phyloP scores from a whole-genome alignment of 129 eudicot genomes.

The Lonicera japonica region DNA sequence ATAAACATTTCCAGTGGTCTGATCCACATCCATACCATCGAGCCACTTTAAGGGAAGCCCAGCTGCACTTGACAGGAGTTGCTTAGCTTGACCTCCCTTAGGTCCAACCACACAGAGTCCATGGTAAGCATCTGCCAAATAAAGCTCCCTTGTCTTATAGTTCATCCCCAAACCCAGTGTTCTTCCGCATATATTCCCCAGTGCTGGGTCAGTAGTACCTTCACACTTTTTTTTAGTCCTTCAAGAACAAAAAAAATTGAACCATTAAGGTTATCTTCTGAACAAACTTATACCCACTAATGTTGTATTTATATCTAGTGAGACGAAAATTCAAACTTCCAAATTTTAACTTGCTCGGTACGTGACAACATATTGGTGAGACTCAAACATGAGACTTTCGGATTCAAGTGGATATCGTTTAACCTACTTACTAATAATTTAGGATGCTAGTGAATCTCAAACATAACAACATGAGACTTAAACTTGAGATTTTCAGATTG shows the following conservation, averaged over 20 bases:
- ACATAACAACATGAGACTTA: too few relatives aligned
- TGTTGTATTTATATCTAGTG: too few relatives aligned
- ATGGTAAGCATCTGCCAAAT: slow-evolving; percentile 6
- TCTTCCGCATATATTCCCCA: not conserved
- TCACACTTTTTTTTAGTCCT: not conserved
- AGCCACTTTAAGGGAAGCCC: slow-evolving; percentile 8
- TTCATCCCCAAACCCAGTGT: slow-evolving; percentile 7
- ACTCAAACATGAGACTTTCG: too few relatives aligned
- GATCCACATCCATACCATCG: slow-evolving; percentile 8
- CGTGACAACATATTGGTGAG: too few relatives aligned
- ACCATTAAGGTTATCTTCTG: too few relatives aligned
- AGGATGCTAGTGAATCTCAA: too few relatives aligned
- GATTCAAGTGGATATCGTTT: too few relatives aligned
- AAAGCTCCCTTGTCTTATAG: not conserved
- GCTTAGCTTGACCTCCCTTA: not conserved
- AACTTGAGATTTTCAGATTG: too few relatives aligned
- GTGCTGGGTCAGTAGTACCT: not conserved
- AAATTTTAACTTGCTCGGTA: too few relatives aligned
- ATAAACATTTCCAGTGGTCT: slow-evolving; percentile 4
- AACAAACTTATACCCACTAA: too few relatives aligned
- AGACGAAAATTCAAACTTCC: too few relatives aligned
- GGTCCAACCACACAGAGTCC: slow-evolving; percentile 8
- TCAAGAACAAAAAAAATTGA: not conserved
- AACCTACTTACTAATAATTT: too few relatives aligned
- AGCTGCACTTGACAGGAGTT: not conserved